These are phyloP conservation scores for Eucalyptus melliodora DNA, from an alignment of 345 rosid species.

Conservation along the genomic window DNA sequence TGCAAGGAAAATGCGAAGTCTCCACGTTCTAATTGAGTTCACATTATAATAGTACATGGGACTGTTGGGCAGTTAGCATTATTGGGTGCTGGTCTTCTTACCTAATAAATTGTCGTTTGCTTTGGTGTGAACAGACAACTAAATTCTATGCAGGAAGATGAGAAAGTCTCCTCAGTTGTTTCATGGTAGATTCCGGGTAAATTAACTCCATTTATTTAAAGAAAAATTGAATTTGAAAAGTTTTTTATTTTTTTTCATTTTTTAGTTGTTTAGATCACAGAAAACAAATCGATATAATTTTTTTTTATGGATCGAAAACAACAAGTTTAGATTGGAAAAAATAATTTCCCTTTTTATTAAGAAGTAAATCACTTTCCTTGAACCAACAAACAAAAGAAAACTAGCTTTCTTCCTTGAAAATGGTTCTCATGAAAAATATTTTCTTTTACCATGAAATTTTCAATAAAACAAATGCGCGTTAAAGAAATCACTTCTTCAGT, in stretches of 20 bases:
- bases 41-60: neutral
- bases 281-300: neutral
- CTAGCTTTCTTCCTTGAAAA: neutral
- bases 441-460: neutral
- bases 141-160: neutral
- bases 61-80: neutral
- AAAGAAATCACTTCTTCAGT: neutral
- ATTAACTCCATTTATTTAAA: neutral
- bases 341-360: neutral
- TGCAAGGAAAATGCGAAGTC: neutral
- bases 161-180: neutral
- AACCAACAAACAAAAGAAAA: neutral
- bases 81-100: neutral
- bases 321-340: neutral
- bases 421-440: neutral
- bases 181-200: neutral
- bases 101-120: neutral
- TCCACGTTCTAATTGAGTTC: neutral
- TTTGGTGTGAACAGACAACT: neutral
- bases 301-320: neutral
- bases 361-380: neutral
- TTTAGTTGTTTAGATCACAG: neutral
- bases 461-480: neutral
- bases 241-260: too few species aligned
- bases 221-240: too few species aligned